These are phyloP conservation scores for Crithidia sp. DNA, from an alignment of 208 protist genomes.

Conservation along the genomic window DNA sequence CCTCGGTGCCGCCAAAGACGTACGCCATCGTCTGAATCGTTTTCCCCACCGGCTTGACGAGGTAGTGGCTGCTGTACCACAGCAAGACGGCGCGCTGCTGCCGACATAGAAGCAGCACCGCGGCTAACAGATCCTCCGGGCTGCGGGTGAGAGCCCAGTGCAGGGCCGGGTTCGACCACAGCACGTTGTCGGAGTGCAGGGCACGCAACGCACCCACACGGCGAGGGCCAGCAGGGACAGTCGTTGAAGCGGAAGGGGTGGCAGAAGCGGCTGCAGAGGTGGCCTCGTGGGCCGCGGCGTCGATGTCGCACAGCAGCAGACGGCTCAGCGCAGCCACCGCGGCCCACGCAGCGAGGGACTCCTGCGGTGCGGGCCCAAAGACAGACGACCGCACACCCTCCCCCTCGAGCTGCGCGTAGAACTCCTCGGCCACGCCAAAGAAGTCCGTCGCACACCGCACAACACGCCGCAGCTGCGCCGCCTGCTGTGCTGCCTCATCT, in stretches of 20 bases:
- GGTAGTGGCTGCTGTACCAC: slow-evolving; percentile 49
- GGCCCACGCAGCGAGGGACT: slow-evolving; percentile 37
- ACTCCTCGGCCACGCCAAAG: slow-evolving; percentile 40
- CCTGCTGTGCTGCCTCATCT: neutral
- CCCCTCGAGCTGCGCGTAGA: slow-evolving; percentile 42
- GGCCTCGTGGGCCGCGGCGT: slow-evolving; percentile 15
- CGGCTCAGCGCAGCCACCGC: slow-evolving; percentile 31
- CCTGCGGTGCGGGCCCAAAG: slow-evolving; percentile 22
- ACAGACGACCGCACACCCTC: slow-evolving; percentile 19
- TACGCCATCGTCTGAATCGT: slow-evolving; percentile 50
- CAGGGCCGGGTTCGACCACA: slow-evolving; percentile 41
- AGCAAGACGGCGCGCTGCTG: slow-evolving; percentile 38
- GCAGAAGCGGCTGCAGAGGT: neutral
- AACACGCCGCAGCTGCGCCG: slow-evolving; percentile 15
- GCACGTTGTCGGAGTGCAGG: slow-evolving; percentile 23
- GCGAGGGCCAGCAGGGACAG: slow-evolving; percentile 2
- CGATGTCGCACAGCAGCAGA: slow-evolving; percentile 39
- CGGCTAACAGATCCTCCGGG: slow-evolving; percentile 38
- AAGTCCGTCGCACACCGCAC: slow-evolving; percentile 25
- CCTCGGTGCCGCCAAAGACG: slow-evolving; percentile 37
- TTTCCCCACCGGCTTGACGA: slow-evolving; percentile 39
- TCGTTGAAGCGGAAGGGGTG: neutral
- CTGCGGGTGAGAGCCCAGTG: slow-evolving; percentile 54
- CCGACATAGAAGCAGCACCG: slow-evolving; percentile 30
- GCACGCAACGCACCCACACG: slow-evolving; percentile 37